phyloP scores from a whole-genome alignment of 805 yeast species.

The Candida adriatica region DNA sequence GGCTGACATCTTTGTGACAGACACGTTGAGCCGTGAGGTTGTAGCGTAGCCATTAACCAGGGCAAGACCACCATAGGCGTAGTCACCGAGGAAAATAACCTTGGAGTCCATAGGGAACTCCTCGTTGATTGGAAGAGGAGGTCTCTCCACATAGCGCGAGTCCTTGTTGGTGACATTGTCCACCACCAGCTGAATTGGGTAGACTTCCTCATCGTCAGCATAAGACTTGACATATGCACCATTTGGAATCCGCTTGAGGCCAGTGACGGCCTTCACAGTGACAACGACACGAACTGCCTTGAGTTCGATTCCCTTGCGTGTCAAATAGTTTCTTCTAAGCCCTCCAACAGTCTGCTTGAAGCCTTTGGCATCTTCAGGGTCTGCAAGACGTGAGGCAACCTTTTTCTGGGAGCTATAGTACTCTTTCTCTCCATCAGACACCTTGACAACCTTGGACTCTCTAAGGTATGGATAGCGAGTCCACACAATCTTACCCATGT shows the following conservation, averaged over 20 bases:
- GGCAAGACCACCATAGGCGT: conserved; percentile 82
- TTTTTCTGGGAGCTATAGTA: conserved; percentile 35
- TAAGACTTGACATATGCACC: conserved; percentile 82
- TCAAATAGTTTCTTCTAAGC: conserved; percentile 36
- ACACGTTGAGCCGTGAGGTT: conserved; percentile 37
- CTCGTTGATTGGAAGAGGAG: conserved; percentile 69
- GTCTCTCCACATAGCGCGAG: conserved; percentile 60
- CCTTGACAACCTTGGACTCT: conserved; percentile 65
- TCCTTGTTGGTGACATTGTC: conserved; percentile 70
- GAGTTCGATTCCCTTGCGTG: conserved; percentile 55
- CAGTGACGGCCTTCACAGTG: conserved; percentile 69
- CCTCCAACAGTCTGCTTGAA: conserved; percentile 36
- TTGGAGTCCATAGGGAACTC: conserved; percentile 74
- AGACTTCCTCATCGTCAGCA: conserved; percentile 41
- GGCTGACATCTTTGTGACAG: conserved; percentile 43
- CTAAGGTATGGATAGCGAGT: conserved; percentile 87
- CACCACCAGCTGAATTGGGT: conserved; percentile 79
- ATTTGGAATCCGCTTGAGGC: conserved; percentile 55
- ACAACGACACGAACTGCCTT: conserved; percentile 52
- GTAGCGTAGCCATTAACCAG: conserved; percentile 53
- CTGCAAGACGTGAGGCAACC: conserved; percentile 32
- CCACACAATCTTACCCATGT: conserved; percentile 56
- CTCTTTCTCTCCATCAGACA: conserved; percentile 46
- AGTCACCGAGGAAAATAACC: conserved; percentile 76
- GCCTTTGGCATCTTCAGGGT: conserved; percentile 38